Evolutionary conservation across 2,329 filamentous ascomycete species (phyloP), one percentile per base, ranked within the genome.

Genomic region (Calycina marina): DNA sequence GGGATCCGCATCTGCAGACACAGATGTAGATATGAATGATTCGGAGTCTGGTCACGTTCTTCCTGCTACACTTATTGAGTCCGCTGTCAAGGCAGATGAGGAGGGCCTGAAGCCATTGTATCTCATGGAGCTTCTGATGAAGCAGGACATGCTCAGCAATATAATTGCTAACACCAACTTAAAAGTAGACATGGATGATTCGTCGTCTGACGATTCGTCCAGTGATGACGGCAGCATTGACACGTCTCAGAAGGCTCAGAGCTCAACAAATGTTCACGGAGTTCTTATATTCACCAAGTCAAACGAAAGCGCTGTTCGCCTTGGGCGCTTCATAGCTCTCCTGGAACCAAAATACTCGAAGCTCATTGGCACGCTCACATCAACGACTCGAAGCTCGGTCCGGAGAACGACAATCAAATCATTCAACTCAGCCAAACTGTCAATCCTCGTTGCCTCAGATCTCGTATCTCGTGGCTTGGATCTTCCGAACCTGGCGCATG

Each of bases 391-490:
- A n/a, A 81, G 77, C 1, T 70, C 76, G 10, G 65, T 69, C 10
- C 76, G 80, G 11, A 69, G 72, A 38, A 75, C 72, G 46, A 73
- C 77, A 0, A 62, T 86, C 14, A 64, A 65, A 15, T 66, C 69
- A n/a, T 86, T 88, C 53, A 58, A 66, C 3, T 54, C 60, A 5
- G 67, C 66, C 36, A 69, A 69, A 37, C 56, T 81, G 15, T 74
- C 75, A 5, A 72, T 93, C 28, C 71, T 96, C 26, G 77, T 96
- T 28, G 85, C 86, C 1, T 93, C 90, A 0, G 88, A 96, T 52
- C 77, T 92, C n/a, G 83, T 90, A 1, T 83, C 85, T 2, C 80
- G 88, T 41, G 90, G 88, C 47, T 73, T 96, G 15, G 88, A 96
- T 54, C 65, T 93, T 9, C 71, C 73, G 1, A 67, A 71, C 28